Evolutionary conservation across 2,329 filamentous ascomycete species (phyloP), one percentile per base, ranked within the genome.

Genomic region (Pestalotiopsis fici): DNA sequence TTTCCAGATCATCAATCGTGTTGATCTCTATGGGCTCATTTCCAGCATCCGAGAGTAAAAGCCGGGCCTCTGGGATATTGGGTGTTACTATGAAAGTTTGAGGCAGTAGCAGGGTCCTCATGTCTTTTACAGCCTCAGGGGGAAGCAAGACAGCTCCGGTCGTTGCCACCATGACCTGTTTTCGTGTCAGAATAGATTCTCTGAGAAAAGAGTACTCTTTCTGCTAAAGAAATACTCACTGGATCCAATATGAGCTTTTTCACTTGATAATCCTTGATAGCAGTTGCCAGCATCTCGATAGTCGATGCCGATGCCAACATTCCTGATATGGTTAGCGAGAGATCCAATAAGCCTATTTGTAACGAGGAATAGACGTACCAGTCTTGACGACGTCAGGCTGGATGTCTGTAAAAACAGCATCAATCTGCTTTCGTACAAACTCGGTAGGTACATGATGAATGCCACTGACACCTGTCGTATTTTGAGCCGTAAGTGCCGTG

Each of bases 401-500:
- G 69, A 98, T 88, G 81, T 98, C 96, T 57, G 90, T 90, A 61
- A 97, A 84, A 39, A 92, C 93, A 27, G 93, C 91, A 80, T 95
- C 91, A 68, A 98, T 94, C 80, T 97, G 93, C 83, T 93, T 93
- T 71, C 85, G 85, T 27, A 98, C 89, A 78, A 98, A 98, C 4
- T 86, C 84, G 0, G 93, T 84, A 0, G 95, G 95, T 7, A 93
- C 88, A 66, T 91, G 83, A 75, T 97, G 93, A 64, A 98, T 93
- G 71, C 87, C 93, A 69, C 89, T 85, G 15, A 98, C 94, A 4
- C 94, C 94, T 65, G 88, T 85, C 0, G 96, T 99, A 80, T 98
- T 97, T 77, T 98, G 96, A 18, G 94, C 95, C n/a, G 96, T 99
- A 76, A 99, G 83, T 23, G 95, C 95, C 15, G 95, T 97, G 11